phyloP scores from a whole-genome alignment of 202 grass and related monocot genomes.

The Zizania palustris region DNA sequence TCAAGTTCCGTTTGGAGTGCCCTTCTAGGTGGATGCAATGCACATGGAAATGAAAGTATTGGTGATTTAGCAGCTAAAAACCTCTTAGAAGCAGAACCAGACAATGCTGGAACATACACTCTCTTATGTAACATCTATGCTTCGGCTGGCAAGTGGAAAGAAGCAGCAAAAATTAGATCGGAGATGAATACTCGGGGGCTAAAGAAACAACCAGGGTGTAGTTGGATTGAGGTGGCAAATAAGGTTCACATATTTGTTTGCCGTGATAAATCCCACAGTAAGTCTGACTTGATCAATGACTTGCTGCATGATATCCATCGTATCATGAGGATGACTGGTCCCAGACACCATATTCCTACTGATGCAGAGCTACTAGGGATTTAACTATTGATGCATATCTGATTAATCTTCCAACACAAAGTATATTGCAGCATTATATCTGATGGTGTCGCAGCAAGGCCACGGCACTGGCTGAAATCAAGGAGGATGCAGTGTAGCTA shows the following conservation, averaged over 20 bases:
- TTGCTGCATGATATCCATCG: slow-evolving; percentile 73
- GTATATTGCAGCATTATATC: too few relatives aligned
- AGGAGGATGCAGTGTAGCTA: too few relatives aligned
- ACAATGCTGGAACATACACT: slow-evolving; percentile 74
- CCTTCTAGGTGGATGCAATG: slow-evolving; percentile 76
- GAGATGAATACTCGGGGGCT: slow-evolving; percentile 78
- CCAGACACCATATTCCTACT: slow-evolving; percentile 22
- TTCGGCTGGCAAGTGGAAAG: slow-evolving; percentile 85
- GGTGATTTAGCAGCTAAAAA: slow-evolving; percentile 70
- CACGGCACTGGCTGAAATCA: too few relatives aligned
- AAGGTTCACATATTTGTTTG: slow-evolving; percentile 80
- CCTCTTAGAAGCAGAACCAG: slow-evolving; percentile 72
- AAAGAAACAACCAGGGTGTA: slow-evolving; percentile 90
- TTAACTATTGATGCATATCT: slow-evolving; percentile 6
- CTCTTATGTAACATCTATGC: slow-evolving; percentile 82
- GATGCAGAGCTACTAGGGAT: slow-evolving; percentile 29
- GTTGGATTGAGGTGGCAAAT: slow-evolving; percentile 86
- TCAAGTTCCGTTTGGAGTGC: slow-evolving; percentile 61
- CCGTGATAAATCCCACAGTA: slow-evolving; percentile 69
- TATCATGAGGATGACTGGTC: slow-evolving; percentile 55
- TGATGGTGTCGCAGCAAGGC: too few relatives aligned
- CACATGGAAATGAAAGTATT: slow-evolving; percentile 65
- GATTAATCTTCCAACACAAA: too few relatives aligned
- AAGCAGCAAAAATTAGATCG: slow-evolving; percentile 70
- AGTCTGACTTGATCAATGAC: slow-evolving; percentile 50